A percentile compares a stretch with the other conserved stretches of the same genome.
Conservation (phyloP, 768 basidiomycete genomes). For the Kwoniella sp. region DNA sequence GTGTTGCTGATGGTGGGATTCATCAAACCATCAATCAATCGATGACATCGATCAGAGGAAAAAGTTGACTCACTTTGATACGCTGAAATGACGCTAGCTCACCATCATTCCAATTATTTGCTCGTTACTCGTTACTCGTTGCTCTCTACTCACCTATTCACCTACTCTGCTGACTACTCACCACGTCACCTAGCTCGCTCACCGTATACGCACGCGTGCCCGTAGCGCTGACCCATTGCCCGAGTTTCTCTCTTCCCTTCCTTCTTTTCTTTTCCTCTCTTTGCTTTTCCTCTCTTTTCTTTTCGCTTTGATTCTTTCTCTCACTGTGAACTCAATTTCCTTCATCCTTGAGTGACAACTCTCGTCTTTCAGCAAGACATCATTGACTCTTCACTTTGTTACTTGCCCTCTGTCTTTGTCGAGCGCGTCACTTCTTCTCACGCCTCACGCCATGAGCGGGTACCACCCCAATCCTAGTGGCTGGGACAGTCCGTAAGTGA, state of each 20-base stretch:
- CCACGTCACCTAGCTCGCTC: too few relatives aligned
- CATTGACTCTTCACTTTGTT: background rate
- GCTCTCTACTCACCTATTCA: too few relatives aligned
- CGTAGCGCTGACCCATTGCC: too few relatives aligned
- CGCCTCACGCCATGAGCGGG: background rate
- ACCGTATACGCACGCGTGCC: too few relatives aligned
- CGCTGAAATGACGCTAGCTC: too few relatives aligned
- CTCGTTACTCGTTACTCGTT: too few relatives aligned
- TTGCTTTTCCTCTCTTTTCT: background rate
- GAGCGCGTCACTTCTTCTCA: background rate
- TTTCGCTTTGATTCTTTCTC: background rate
- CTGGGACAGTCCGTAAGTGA: background rate
- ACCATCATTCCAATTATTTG: too few relatives aligned
- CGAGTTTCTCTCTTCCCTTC: background rate
- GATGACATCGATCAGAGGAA: background rate
- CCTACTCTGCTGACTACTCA: too few relatives aligned
- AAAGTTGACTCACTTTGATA: background rate
- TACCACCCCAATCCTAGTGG: background rate
- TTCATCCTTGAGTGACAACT: constrained; percentile 6
- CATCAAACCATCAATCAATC: too few relatives aligned
- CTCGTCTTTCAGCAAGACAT: constrained; percentile 5
- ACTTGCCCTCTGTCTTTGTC: background rate
- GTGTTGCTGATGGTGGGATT: background rate
- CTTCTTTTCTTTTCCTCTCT: constrained; percentile 6
- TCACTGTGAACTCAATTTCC: background rate